Conservation (phyloP, 1,284 basidiomycete genomes). For the Rhodotorula sp. region DNA sequence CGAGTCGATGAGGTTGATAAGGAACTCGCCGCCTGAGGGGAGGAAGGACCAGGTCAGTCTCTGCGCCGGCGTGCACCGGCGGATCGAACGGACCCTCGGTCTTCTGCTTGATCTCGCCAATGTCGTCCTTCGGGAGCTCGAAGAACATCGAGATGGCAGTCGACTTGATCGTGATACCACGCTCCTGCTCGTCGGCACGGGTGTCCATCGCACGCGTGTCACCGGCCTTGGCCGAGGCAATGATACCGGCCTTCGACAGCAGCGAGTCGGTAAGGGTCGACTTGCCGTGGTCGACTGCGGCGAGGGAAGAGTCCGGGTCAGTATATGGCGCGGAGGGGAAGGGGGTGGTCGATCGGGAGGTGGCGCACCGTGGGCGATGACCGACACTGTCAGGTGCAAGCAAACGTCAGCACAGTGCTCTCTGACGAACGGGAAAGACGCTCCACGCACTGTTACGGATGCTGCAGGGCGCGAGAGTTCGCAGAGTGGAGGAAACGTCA, state of each 20-base stretch:
- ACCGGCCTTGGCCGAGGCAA: slow-evolving; percentile 91
- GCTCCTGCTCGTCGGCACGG: slow-evolving; percentile 97
- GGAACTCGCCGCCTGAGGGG: slow-evolving; percentile 81
- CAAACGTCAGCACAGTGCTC: slow-evolving; percentile 1
- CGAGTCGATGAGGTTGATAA: slow-evolving; percentile 99
- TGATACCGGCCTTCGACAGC: slow-evolving; percentile 99
- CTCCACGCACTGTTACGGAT: slow-evolving; percentile 42
- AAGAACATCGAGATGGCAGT: slow-evolving; percentile 99
- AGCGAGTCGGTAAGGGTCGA: slow-evolving; percentile 99
- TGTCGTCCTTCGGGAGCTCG: slow-evolving; percentile 86
- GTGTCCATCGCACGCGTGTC: slow-evolving; percentile 99
- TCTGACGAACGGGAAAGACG: too few relatives aligned
- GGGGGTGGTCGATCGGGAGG: not conserved
- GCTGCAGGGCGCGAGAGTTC: slow-evolving; percentile 17
- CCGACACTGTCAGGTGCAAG: slow-evolving; percentile 34
- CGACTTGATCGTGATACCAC: slow-evolving; percentile 99
- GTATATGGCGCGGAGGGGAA: not conserved
- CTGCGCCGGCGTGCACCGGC: not conserved
- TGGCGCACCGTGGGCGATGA: slow-evolving; percentile 52
- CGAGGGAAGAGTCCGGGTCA: not conserved
- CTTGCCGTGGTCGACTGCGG: slow-evolving; percentile 93
- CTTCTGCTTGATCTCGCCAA: slow-evolving; percentile 85
- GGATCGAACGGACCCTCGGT: slow-evolving; percentile 66
- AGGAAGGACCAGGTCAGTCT: not conserved
- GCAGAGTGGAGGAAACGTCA: slow-evolving; percentile 18